phyloP scores from a whole-genome alignment of 805 yeast species.

The Wickerhamomyces hampshirensis region DNA sequence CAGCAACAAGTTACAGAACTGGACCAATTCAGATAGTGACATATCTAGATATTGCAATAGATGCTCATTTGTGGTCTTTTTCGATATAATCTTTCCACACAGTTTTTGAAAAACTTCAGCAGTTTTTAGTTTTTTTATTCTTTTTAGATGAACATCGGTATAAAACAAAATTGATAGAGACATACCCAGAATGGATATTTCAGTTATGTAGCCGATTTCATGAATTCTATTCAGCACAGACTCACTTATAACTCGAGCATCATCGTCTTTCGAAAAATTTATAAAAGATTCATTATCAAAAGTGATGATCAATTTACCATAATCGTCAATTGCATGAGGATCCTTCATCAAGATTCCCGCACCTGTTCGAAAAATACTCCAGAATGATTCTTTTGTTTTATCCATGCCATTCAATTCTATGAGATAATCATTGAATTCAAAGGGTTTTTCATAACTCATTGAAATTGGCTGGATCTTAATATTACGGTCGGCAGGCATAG shows the following conservation, averaged over 20 bases:
- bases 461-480: constrained; percentile 16
- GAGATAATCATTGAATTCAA: constrained; percentile 20
- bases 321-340: constrained; percentile 7
- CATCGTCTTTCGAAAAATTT: constrained; percentile 5
- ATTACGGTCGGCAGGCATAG: constrained; percentile 4
- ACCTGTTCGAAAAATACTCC: constrained; percentile 14
- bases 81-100: constrained; percentile 1
- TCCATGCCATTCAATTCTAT: constrained; percentile 22
- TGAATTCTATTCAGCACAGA: constrained; percentile 17
- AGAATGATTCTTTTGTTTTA: constrained; percentile 20
- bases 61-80: constrained; percentile 9
- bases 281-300: constrained; percentile 9
- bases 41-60: constrained; percentile 2
- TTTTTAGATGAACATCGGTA: constrained; percentile 3
- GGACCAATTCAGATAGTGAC: constrained; percentile 2
- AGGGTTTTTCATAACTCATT: constrained; percentile 21
- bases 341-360: constrained; percentile 4
- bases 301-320: constrained; percentile 20
- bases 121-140: constrained; percentile 8
- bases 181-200: constrained; percentile 16
- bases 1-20: constrained; percentile 3
- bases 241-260: constrained; percentile 2
- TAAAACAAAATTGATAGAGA: constrained; percentile 14
- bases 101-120: constrained; percentile 7
- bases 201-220: constrained; percentile 12